Base-by-base conservation (phyloP, 768 basidiomycete species). In the Hygrophorus russula region DNA sequence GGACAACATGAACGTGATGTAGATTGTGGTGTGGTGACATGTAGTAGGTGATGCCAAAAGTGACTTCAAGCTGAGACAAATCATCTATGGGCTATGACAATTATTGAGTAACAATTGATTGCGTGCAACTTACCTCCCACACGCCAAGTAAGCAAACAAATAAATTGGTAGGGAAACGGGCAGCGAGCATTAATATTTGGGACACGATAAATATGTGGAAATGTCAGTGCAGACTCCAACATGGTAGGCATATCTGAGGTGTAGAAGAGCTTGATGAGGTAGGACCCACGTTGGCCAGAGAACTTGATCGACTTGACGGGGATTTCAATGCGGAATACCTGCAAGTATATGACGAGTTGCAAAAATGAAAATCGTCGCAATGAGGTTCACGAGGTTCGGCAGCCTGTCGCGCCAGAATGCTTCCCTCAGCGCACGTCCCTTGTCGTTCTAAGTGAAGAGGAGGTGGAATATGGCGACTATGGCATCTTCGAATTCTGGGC, bases 221-320 rank as follows among this genome's bases (percentile, higher is more conserved):
- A 1, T n/a, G 90, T 90, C 45, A 98, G 69, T 11, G 93, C 93
- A 12, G 78, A 81, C 67, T 98, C 88, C 47, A 98, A 77, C 94
- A 99, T 99, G 71, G 98, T 98, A 45, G 94, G 94, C 94, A 97
- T 99, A 70, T 98, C 98, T 34, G 80, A 84, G 12, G 96, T 98
- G 67, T 98, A 99, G 70, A 99, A 98, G 30, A 98, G 78, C 68
- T 98, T 98, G 69, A 99, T 76, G 41, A 96, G 96, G 70, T 97
- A 98, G 11, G 78, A 76, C 33, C 89, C 93, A 24, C 93, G 76
- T 62, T 97, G 92, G n/a, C 96, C 96, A 46, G 92, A 76, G 81
- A 92, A 90, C 51, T 80, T 77, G 71, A 87, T 92, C 68, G 81
- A 85, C 76, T 98, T 98, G 60, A 98, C 89, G 6, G 93, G 94